Evolutionary conservation across 164 flowering plant species (phyloP), one percentile per base, ranked within the genome.

Genomic region (Berberis vulgaris): DNA sequence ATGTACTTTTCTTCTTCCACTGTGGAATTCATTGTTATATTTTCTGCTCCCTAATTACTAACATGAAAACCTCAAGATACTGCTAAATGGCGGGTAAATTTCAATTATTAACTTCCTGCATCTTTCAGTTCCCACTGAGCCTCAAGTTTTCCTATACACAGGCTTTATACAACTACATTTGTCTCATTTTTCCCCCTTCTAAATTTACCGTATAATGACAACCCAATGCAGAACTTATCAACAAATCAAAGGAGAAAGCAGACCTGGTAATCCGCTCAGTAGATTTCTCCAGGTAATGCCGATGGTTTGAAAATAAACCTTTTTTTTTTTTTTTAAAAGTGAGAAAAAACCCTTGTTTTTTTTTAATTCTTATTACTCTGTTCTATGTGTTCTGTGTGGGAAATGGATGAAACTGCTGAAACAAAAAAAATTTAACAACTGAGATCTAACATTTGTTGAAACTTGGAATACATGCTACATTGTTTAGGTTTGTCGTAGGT

Each of bases 141-240:
- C 50, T 11, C 10, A 47, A 47, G 26, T 26, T 26, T 26, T 26
- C 26, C 26, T 26, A 26, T 26, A 26, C 26, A 26, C 26, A 26
- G 26, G 26, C 26, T 26, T 26, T 26, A 26, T 26, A 26, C 26
- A 26, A 26, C 26, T 26, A 26, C 26, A 0, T 26, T 26, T 26
- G 26, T 26, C 26, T 26, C 26, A 1, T 44, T 41, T 12, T 57
- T 39, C 52, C 41, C 9, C 4, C 53, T 26, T 43, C 43, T 43
- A 58, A 83, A 94, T 97, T 75, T 94, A 54, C 88, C 82, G 10
- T 84, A 90, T 66, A 94, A 94, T 63, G 97, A 94, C 76, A 88
- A 45, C 98, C 87, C 6, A 94, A 94, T 69, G 98, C 96, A 43
- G 95, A 89, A 79, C 86, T 89, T 61, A 80, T 94, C 45, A 71